Evolutionary conservation across 148 eudicot species (phyloP), one percentile per base, ranked within the genome.

Genomic region (Polygonum maritimum): DNA sequence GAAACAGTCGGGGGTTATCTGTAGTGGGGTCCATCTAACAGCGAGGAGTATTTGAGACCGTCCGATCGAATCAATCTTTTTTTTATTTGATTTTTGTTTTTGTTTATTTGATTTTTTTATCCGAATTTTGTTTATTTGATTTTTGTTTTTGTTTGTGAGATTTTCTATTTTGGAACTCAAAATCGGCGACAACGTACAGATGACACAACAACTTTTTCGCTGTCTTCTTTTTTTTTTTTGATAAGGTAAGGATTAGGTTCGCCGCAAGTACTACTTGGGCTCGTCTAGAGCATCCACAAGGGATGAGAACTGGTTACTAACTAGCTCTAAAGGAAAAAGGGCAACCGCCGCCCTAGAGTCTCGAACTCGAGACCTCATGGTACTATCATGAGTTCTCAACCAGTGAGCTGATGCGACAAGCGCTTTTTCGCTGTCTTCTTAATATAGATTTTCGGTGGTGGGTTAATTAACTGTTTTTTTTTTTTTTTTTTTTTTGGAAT

Each of bases 1-100:
- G 36, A 3, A 73, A 79, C 78, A 80, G 78, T 4, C 60, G 71
- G 81, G 80, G 83, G 76, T 80, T 83, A 83, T 80, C 80, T 83
- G 83, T 63, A 75, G 75, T 1, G 48, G 83, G 80, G 3, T 78
- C 80, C 78, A 49, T 71, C 22, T 76, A 2, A 2, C 21, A 41
- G 22, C 71, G 19, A 63, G 40, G 40, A 63, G 15, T 12, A 70
- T 26, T 75, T 18, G 11, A 44, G 74, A 75, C 77, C 84, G 75
- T 79, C 58, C 18, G 84, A 82, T 67, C 71, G n/a, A 36, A 67
- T 67, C 67, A 22, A 2, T 22, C 26, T 3, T 19, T 0, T 0
- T 1, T 81, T 78, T 73, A 0, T 9, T 69, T 7, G 3, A 47
- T n/a, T 60, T 73, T 35, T 41, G 16, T 26, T 40, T 2, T 65